These are phyloP conservation scores for Amylocystis lapponica DNA, from an alignment of 768 basidiomycete genomes.

Conservation along the genomic window DNA sequence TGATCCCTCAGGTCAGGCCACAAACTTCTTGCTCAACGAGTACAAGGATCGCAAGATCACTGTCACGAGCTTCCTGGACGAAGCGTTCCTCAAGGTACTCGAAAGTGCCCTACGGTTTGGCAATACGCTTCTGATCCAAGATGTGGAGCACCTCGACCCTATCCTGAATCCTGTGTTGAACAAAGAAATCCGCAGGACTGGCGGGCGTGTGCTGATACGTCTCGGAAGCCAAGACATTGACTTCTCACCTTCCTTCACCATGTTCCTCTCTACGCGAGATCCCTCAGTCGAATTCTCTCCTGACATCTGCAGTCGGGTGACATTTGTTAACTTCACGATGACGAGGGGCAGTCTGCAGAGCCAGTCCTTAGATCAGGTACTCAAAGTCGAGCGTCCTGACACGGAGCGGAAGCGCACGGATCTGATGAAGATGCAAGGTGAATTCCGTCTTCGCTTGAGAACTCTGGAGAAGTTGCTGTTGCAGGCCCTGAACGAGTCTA, in stretches of 20 bases:
- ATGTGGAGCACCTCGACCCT: conserved; percentile 96
- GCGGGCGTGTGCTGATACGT: conserved; percentile 95
- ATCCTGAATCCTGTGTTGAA: conserved; percentile 97
- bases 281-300: conserved; percentile 97
- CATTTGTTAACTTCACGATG: conserved; percentile 97
- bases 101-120: conserved; percentile 99
- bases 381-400: conserved; percentile 95
- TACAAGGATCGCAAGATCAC: conserved; percentile 96
- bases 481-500: conserved; percentile 93
- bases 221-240: conserved; percentile 98
- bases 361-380: conserved; percentile 93
- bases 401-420: conserved; percentile 94
- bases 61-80: conserved; percentile 97
- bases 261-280: conserved; percentile 97
- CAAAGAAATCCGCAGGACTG: conserved; percentile 92
- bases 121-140: conserved; percentile 94
- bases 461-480: conserved; percentile 90
- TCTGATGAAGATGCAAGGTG: conserved; percentile 96
- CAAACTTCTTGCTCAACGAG: conserved; percentile 88
- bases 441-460: conserved; percentile 89
- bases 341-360: conserved; percentile 97
- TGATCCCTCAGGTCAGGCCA: conserved; percentile 97
- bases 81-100: conserved; percentile 96
- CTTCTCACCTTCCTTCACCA: conserved; percentile 98
- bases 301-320: conserved; percentile 96